phyloP scores from a whole-genome alignment of 768 basidiomycete genomes.

The Tremella yokohamensis region DNA sequence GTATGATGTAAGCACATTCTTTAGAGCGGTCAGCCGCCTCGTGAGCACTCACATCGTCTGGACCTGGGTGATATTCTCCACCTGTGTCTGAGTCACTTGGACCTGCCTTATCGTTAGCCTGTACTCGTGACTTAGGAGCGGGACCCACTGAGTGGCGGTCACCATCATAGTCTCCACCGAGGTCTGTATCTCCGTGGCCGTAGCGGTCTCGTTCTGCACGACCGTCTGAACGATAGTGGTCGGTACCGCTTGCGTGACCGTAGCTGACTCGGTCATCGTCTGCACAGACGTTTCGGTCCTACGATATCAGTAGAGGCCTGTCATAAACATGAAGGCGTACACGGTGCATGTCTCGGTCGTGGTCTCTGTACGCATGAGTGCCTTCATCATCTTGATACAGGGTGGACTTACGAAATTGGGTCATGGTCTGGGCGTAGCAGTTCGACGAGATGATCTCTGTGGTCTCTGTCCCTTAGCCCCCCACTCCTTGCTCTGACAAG shows the following conservation, averaged over 20 bases:
- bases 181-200: slow-evolving; percentile 15
- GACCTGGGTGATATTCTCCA: neutral
- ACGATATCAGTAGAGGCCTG: neutral
- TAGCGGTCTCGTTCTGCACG: slow-evolving; percentile 12
- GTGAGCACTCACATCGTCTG: neutral
- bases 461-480: slow-evolving; percentile 14
- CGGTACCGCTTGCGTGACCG: slow-evolving; percentile 8
- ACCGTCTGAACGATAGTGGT: slow-evolving; percentile 11
- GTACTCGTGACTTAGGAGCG: neutral
- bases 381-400: too few relatives aligned
- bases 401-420: slow-evolving; percentile 2
- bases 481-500: neutral
- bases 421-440: slow-evolving; percentile 17
- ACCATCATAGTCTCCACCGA: slow-evolving; percentile 3
- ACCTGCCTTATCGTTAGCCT: neutral
- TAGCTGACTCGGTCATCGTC: slow-evolving; percentile 3
- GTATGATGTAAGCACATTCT: neutral
- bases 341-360: slow-evolving; percentile 16
- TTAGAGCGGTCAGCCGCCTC: neutral
- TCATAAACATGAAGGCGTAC: neutral
- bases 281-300: slow-evolving; percentile 4
- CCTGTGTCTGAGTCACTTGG: neutral
- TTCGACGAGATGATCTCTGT: slow-evolving; percentile 12
- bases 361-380: slow-evolving; percentile 1
- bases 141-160: slow-evolving; percentile 4